Conservation (phyloP, 1,284 basidiomycete species). For the Abortiporus biennis region DNA sequence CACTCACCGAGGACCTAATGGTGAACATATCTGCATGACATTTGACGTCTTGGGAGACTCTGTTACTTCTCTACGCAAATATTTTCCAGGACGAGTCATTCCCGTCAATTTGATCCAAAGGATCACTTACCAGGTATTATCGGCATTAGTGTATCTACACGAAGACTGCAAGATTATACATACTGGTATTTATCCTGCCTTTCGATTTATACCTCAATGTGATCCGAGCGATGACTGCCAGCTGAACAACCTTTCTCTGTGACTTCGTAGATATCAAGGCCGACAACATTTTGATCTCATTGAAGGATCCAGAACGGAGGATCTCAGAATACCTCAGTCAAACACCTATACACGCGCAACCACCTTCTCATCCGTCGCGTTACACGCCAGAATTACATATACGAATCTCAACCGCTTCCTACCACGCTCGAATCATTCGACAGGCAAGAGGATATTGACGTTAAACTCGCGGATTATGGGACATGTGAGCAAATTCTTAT, state of each 20-base stretch:
- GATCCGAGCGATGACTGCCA: too few relatives aligned
- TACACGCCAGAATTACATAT: too few relatives aligned
- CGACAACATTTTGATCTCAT: conserved; percentile 9
- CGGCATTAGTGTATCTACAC: conserved; percentile 43
- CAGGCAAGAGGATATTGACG: too few relatives aligned
- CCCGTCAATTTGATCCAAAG: conserved; percentile 39
- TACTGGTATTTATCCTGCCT: conserved; percentile 18
- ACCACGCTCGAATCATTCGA: too few relatives aligned
- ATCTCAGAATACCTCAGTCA: too few relatives aligned
- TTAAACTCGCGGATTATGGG: background rate
- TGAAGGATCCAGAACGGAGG: too few relatives aligned
- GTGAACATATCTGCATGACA: conserved; percentile 42
- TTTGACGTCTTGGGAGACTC: conserved; percentile 41
- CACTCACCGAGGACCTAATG: conserved; percentile 21
- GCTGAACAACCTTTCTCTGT: too few relatives aligned
- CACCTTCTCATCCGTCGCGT: too few relatives aligned
- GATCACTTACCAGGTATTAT: conserved; percentile 37
- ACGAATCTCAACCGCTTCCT: too few relatives aligned
- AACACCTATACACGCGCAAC: too few relatives aligned
- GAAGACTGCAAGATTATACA: conserved; percentile 35
- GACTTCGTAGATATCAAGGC: conserved; percentile 8
- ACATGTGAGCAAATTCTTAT: too few relatives aligned
- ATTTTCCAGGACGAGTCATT: background rate
- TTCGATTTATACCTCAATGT: too few relatives aligned
- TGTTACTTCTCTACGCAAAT: conserved; percentile 20